Evolutionary conservation across 2,329 filamentous ascomycete species (phyloP), one percentile per base, ranked within the genome.

Genomic region (Fusarium pseudocircinatum): DNA sequence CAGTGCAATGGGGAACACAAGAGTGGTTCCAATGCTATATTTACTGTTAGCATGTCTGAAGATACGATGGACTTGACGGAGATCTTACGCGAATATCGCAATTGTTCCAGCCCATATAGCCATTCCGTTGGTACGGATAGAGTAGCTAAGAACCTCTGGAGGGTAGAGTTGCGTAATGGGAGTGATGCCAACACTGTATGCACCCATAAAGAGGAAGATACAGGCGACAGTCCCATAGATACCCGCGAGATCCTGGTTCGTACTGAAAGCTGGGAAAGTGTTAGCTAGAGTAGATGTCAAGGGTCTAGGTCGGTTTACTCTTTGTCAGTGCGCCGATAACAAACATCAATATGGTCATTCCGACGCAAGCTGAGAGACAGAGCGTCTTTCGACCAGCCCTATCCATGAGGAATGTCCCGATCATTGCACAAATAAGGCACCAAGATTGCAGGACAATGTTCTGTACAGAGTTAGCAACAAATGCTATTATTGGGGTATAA

Each of bases 401-500:
- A 7, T 59, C 56, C 42, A 59, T 49, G 0, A 49, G 56, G 1
- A 50, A 59, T 7, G 42, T 59, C 1, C 56, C 42, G 1, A 50
- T 20, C 56, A 59, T 49, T 2, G 42, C 42, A 16, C 30, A 59
- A 1, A 30, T 3, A 3, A 59, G 56, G 7, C 56, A 49, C 56
- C 56, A 59, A 15, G 42, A 50, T 14, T 59, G 40, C 0, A 59
- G 32, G 15, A 28, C 30, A 11, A 49, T 59, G 20, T 59, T 59
- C 56, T 49, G 2, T 2, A 24, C 0, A 30, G 1, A 6, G 20
- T 59, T n/a, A 59, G 42, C 13, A 28, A 18, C 5, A 11, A 0
- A 36, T 8, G 7, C 2, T 13, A 11, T 1, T 4, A 1, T 16
- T 1, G 9, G 11, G 11, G 11, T 7, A 12, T 28, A 3, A 0